Evolutionary conservation across 176 grass and related monocot genomes (phyloP).

Genomic region (Luzula sylvatica): DNA sequence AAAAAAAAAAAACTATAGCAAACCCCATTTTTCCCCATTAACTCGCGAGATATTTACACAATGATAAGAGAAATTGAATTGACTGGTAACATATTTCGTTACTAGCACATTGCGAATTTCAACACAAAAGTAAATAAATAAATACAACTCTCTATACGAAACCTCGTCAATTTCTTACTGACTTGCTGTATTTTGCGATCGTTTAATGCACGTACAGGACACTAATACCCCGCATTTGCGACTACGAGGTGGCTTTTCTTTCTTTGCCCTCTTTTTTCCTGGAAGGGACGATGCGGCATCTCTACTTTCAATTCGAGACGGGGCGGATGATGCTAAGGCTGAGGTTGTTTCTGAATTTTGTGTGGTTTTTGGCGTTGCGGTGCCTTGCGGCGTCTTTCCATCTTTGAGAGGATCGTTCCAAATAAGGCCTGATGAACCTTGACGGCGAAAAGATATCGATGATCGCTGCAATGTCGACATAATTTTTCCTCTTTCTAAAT

Average conservation of each 20-base stretch:
- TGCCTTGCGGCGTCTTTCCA: neutral
- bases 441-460: conserved; percentile 47
- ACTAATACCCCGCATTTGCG: neutral
- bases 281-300: neutral
- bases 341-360: neutral
- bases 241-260: neutral
- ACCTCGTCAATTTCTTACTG: neutral
- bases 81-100: neutral
- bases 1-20: too few species aligned
- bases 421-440: conserved; percentile 53
- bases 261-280: conserved; percentile 1
- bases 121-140: neutral
- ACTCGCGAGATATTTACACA: neutral
- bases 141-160: neutral
- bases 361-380: neutral
- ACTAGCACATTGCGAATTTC: neutral
- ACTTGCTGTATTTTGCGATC: neutral
- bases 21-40: neutral
- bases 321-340: neutral
- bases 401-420: conserved; percentile 29
- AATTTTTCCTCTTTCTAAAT: neutral
- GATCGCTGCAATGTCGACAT: conserved; percentile 51
- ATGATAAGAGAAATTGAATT: neutral
- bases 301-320: neutral
- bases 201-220: conserved; percentile 3